Base-by-base conservation (phyloP, 306 rosid species). In the Echinosophora koreensis region DNA sequence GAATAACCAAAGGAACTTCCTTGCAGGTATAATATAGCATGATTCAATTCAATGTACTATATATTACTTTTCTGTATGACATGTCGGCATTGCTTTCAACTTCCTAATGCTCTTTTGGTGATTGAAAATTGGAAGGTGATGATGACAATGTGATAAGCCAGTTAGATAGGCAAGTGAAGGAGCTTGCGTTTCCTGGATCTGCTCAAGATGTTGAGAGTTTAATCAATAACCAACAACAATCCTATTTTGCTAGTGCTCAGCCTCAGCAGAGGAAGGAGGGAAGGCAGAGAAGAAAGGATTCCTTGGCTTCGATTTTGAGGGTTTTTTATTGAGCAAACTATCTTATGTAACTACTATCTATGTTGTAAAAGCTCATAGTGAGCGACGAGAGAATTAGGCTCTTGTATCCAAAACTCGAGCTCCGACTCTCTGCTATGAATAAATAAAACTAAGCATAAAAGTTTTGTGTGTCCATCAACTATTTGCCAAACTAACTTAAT, bases 1-100 rank as follows among this genome's bases (percentile, higher is more conserved):
- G 41, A 49, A 88, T 54, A 86, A 86, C 62, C 14, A 34, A 8
- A 86, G 88, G 54, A 76, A 73, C 81, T 88, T 88, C 79, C 88
- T 88, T 2, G 81, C 74, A 79, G 90, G 89, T 83, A 73, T 30
- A 4, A 39, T 13, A 22, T n/a, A 14, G n/a, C 9, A 5, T 14
- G 12, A 35, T 4, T 30, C 32, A 1, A 30, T 30, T 30, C 32
- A 30, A 30, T 30, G 32, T 30, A 30, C 32, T 30, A 30, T 28
- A 28, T 28, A 28, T 28, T 28, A 28, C 30, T 28, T 28, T 28
- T 1, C 1, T 28, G 1, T 28, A 28, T 28, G 2, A 28, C 32
- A 30, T 30, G 32, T 2, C 32, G 32, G 3, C 32, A 30, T 30
- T 30, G 32, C 32, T 30, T 30, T 30, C 3, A 30, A 3, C 32